These are phyloP conservation scores for Sedum album DNA, from an alignment of 164 flowering plant species.

Conservation along the genomic window DNA sequence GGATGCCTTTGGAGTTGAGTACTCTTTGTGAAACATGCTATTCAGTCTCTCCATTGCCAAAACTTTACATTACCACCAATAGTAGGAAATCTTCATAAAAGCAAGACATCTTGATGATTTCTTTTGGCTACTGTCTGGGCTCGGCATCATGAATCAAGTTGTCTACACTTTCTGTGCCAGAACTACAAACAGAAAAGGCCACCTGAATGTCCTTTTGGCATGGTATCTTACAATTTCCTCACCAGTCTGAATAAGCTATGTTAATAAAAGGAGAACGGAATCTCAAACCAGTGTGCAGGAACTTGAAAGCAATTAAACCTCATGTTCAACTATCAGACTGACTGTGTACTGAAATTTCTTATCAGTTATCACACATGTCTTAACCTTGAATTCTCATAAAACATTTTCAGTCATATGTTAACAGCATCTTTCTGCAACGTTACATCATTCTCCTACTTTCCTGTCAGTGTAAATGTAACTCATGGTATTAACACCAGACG, in stretches of 20 bases:
- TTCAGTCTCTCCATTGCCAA: too few species aligned
- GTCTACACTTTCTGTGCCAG: conserved; percentile 40
- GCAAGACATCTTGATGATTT: conserved; percentile 65
- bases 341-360: not conserved
- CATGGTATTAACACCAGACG: conserved; percentile 33
- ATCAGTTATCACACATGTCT: not conserved
- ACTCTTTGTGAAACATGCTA: too few species aligned
- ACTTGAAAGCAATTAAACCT: not conserved
- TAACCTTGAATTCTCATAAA: not conserved
- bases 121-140: conserved; percentile 67
- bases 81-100: too few species aligned
- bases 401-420: not conserved
- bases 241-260: not conserved
- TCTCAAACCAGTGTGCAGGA: not conserved
- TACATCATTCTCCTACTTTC: not conserved
- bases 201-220: conserved; percentile 10
- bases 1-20: too few species aligned
- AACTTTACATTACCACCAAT: too few species aligned
- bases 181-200: conserved; percentile 41
- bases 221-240: not conserved
- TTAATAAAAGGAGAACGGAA: not conserved
- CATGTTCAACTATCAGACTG: not conserved
- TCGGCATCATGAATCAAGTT: conserved; percentile 47
- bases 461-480: conserved; percentile 36
- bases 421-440: not conserved